A percentile compares a stretch with the other conserved stretches of the same genome.
phyloP scores from a whole-genome alignment of 1,139 yeast species.

The Komagataea norvegica region DNA sequence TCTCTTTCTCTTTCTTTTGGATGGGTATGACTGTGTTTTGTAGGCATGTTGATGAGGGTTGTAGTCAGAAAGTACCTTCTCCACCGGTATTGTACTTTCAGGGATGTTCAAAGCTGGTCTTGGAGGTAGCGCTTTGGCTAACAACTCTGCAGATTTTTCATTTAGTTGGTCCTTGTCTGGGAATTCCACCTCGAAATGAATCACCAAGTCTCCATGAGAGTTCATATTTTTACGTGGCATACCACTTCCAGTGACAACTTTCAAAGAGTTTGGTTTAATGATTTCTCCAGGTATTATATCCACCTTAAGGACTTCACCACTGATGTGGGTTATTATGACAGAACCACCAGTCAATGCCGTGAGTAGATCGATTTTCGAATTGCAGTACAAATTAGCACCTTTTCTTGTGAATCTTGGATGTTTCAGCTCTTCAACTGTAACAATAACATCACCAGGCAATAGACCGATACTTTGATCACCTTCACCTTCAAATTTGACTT shows the following conservation, averaged over 20 bases:
- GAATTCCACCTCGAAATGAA: conserved; percentile 48
- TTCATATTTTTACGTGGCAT: conserved; percentile 52
- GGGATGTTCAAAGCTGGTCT: conserved; percentile 25
- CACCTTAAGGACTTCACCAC: conserved; percentile 40
- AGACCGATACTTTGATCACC: conserved; percentile 60
- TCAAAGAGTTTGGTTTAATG: conserved; percentile 42
- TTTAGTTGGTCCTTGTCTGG: conserved; percentile 38
- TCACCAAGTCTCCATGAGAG: conserved; percentile 45
- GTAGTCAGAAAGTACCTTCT: conserved; percentile 15
- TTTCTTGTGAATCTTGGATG: conserved; percentile 45
- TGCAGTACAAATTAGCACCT: conserved; percentile 44
- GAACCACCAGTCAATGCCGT: conserved; percentile 56
- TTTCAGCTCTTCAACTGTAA: conserved; percentile 35
- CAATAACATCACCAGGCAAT: conserved; percentile 63
- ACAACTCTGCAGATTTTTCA: conserved; percentile 33
- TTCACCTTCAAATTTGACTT: conserved; percentile 48
- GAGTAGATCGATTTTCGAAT: conserved; percentile 42
- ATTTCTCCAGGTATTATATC: conserved; percentile 43
- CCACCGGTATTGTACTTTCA: conserved; percentile 7
- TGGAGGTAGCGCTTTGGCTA: conserved; percentile 40
- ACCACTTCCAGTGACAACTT: conserved; percentile 47
- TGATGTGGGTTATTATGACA: conserved; percentile 43
- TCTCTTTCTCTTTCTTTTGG: conserved; percentile 36
- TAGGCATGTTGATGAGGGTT: conserved; percentile 9
- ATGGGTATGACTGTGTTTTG: conserved; percentile 5